Base-by-base conservation (phyloP, 495 filamentous ascomycete species). In the Penicillium daleae region DNA sequence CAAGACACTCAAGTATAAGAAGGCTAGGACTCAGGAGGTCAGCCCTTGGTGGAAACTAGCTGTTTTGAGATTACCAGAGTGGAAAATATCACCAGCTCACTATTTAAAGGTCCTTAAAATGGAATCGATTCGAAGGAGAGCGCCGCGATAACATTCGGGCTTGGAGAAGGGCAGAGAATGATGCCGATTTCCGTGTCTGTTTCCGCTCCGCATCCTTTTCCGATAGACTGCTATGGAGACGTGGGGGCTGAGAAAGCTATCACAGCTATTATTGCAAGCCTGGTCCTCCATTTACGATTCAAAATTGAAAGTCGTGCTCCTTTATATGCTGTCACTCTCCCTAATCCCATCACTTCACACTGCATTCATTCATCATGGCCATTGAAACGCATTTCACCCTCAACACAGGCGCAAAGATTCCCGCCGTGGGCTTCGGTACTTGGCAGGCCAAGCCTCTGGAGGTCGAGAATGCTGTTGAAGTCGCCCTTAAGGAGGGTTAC, bases 401-500 rank as follows among this genome's bases (percentile, higher is more conserved):
- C 19, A 82, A 82, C 61, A 80, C 76, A 13, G 78, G 78, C 19
- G 71, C 76, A 26, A 65, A 72, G 15, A 79, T 82, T 52, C 79
- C 75, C 22, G 57, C 69, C 15, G 65, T 76, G 32, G 73, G 75
- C n/a, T 69, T 77, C 32, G 75, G 73, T 10, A 76, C 73, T 21
- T 76, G 71, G 71, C 71, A 74, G 44, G 70, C 77, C 12, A 70
- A 77, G 37, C 69, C 66, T 4, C 59, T 73, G 12, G 74, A 78
- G 59, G 74, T 74, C 17, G 71, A 74, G 51, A 72, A 80, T 21
- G 62, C 71, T 9, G 72, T 77, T 1, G 76, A 76, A 40, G 66
- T 70, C 24, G 74, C 76, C 6, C 76, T 93, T 13, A 78, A 85
- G 62, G 61, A 76, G 10, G 90, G 90, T 6, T 93, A 91, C 69